Base-by-base conservation (phyloP, 768 basidiomycete genomes). In the Kwoniella newhampshirensis region DNA sequence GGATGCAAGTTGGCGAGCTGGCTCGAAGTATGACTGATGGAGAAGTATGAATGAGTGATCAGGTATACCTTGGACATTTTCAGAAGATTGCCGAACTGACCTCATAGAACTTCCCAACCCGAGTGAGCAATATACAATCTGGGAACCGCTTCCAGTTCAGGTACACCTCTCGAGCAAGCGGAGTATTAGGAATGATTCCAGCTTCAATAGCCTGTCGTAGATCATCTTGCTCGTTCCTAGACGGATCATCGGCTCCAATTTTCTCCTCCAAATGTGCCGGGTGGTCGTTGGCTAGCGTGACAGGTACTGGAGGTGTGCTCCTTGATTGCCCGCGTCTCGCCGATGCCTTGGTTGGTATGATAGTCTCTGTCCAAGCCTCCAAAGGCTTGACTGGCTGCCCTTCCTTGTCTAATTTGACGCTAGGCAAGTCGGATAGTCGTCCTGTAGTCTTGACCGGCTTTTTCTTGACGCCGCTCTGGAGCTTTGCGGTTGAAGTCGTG, bases 71-170 rank as follows among this genome's bases (percentile, higher is more conserved):
- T 15, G 39, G 36, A 11, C 27, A 43, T 42, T 28, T 36, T 17
- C 25, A 18, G 30, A 12, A 20, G 27, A 18, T n/a, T 17, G 15
- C 17, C 0, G 17, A 20, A 54, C 78, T 37, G 73, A 90, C 93
- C 83, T 97, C 93, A 71, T 94, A 97, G 75, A 97, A 97, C 67
- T 91, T 87, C 13, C 93, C 93, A 11, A 97, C 91, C 51, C 90
- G 84, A 7, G 92, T 97, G 17, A 98, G 81, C 23, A 97, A 80
- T 26, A 96, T 81, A 70, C 91, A 93, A 66, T 92, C 88, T 20
- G 93, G 88, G 70, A 91, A 96, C 44, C 79, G 83, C 37, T 80
- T 78, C 18, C 88, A 80, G 68, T 96, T 91, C 23, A 82, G 76
- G 60, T 83, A 80, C 28, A 97, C 86, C 62, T 85, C 86, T 41